Percentiles rank a stretch among this genome's conserved stretches.
phyloP scores from a whole-genome alignment of 768 basidiomycete species.

The Fibroporia radiculosa region DNA sequence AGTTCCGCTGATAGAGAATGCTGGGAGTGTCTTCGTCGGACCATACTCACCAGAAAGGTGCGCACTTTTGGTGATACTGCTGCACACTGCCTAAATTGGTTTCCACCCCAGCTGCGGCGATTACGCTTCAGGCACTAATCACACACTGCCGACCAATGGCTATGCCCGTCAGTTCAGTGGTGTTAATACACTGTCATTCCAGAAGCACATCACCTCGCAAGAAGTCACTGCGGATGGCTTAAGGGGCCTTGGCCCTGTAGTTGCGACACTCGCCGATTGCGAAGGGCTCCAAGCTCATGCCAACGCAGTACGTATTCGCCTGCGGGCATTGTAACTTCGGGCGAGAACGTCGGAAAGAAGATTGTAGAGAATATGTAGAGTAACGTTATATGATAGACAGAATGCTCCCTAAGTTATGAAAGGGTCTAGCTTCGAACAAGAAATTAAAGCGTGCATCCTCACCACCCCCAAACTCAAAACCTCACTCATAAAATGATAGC shows the following conservation, averaged over 20 bases:
- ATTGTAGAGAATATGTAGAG: slow-evolving; percentile 6
- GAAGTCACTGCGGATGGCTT: slow-evolving; percentile 80
- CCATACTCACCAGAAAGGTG: slow-evolving; percentile 94
- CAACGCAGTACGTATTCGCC: slow-evolving; percentile 86
- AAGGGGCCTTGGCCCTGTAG: slow-evolving; percentile 72
- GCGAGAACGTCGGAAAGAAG: slow-evolving; percentile 13
- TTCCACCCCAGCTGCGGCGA: slow-evolving; percentile 92
- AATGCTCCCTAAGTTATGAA: slow-evolving; percentile 15
- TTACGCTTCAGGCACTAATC: slow-evolving; percentile 98
- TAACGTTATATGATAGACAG: slow-evolving; percentile 11
- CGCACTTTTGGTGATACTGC: no score
- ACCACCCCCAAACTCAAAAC: slow-evolving; percentile 3
- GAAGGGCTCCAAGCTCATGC: slow-evolving; percentile 95
- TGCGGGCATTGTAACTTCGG: slow-evolving; percentile 25
- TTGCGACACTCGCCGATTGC: slow-evolving; percentile 85
- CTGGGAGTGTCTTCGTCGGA: slow-evolving; percentile 95
- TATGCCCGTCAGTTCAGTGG: slow-evolving; percentile 98
- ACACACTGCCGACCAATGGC: slow-evolving; percentile 93
- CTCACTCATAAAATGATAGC: slow-evolving; percentile 1
- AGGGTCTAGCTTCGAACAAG: slow-evolving; percentile 11
- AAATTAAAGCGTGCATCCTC: slow-evolving; percentile 4
- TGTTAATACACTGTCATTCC: slow-evolving; percentile 95
- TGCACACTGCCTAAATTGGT: no score
- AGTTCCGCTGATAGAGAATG: slow-evolving; percentile 73
- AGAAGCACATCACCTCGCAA: slow-evolving; percentile 98